Base-by-base conservation (phyloP, 495 filamentous ascomycete genomes). In the Pyrenopolyporus hunteri region DNA sequence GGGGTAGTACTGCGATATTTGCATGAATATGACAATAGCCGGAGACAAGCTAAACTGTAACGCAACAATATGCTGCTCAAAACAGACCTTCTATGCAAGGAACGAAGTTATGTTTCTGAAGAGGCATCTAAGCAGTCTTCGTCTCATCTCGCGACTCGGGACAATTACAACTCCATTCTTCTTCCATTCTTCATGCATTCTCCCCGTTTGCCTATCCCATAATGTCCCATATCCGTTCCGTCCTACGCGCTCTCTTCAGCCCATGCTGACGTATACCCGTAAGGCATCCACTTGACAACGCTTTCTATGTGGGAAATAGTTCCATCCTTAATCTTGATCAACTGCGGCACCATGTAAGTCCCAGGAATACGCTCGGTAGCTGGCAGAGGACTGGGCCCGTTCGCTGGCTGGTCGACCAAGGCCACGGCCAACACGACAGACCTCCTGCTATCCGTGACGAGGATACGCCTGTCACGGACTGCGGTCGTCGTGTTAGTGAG, bases 261-360 rank as follows among this genome's bases (percentile, higher is more conserved):
- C 67, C 67, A 67, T 31, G 43, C 63, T 17, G 63, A 57, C 6
- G 44, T 54, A 32, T 69, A 69, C 39, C 67, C 67, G 22, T 44
- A 67, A 1, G 63, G 63, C 49, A 69, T 52, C 63, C 67, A 69
- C 42, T 67, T 66, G 5, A 67, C 47, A 14, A 61, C 54, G 36
- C 59, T 66, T 36, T 69, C 63, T 7, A 69, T 28, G 2, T 47
- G 63, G 23, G 63, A 44, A 22, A 69, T 69, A 0, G 42, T 48
- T 1, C 63, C 66, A 20, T 60, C 54, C 6, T 48, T 19, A 8
- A 69, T 29, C 23, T 63, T 66, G n/a, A 69, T 32, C 36, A 69
- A 44, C 40, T 69, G 67, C 13, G 55, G 58, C 32, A 66, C 40
- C 44, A 69, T 32, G 20, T 69, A 69, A 10, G 63, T 66, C 22